Base-by-base conservation (phyloP, 1,284 basidiomycete species). In the Trichosporon faecale region DNA sequence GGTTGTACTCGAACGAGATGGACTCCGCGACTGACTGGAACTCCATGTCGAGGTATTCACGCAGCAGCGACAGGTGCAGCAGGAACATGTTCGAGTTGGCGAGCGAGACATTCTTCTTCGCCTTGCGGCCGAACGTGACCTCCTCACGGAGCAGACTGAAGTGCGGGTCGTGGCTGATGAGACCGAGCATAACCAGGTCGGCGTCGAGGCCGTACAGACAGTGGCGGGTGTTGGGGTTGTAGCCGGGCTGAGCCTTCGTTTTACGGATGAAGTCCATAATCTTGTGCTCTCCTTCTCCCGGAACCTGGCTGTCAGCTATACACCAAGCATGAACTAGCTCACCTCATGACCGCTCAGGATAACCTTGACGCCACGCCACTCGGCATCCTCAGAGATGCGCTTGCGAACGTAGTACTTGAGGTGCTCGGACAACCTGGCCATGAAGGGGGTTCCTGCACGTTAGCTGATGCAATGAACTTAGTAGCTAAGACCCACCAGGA, bases 281-380 rank as follows among this genome's bases (percentile, higher is more conserved):
- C 87, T 99, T 99, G 88, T 99, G 97, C 82, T 99, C 97, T 73
- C 97, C 97, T 83, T 99, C 97, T 74, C 97, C 97, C 0, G 96
- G 96, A 3, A 97, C 84, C 78, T 75, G 66, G 3, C 3, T 8
- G 69, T 75, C 66, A 74, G 70, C 77, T 16, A 3, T 0, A 21
- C 5, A 6, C 31, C 14, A 16, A 2, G 16, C 21, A 12, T 16
- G 9, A 7, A 18, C 6, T n/a, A 40, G 71, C 80, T 74, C 44
- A 85, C 94, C 77, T 99, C 95, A 82, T 99, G 95, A n/a, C 96
- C 97, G 46, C 94, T 97, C 60, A 99, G 86, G 65, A 99, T 93
- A 64, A 99, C 95, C 77, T 94, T 88, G 61, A 99, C 90, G 70
- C 91, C 88, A 72, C 92, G 87, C 97, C 97, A 99, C 80, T 94